Conservation (phyloP, 2,329 filamentous ascomycete genomes). For the Nothopassalora personata region DNA sequence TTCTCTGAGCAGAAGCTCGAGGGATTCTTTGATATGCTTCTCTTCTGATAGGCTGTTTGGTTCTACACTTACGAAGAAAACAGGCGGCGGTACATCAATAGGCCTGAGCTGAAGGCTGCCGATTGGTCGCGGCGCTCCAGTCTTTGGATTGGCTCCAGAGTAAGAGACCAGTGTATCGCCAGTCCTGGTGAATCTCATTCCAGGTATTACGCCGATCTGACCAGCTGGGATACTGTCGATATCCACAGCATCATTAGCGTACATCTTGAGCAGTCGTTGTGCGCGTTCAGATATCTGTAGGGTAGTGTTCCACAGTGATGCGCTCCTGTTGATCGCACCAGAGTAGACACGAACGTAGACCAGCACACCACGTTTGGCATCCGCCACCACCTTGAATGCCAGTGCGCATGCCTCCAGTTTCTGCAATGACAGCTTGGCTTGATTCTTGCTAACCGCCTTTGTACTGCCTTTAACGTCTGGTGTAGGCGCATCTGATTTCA, state of each 20-base stretch:
- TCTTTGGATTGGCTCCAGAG: slow-evolving; percentile 54
- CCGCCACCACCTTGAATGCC: slow-evolving; percentile 91
- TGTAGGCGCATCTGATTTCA: slow-evolving; percentile 13
- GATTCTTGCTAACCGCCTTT: slow-evolving; percentile 39
- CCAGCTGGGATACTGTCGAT: slow-evolving; percentile 74
- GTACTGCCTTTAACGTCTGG: slow-evolving; percentile 33
- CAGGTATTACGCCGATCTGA: slow-evolving; percentile 89
- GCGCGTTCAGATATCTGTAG: slow-evolving; percentile 73
- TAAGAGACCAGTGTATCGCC: slow-evolving; percentile 86
- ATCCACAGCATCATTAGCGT: slow-evolving; percentile 79
- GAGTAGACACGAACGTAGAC: slow-evolving; percentile 92
- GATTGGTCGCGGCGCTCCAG: slow-evolving; percentile 62
- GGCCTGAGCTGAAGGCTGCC: slow-evolving; percentile 76
- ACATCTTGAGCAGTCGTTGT: slow-evolving; percentile 79
- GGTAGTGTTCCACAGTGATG: slow-evolving; percentile 80
- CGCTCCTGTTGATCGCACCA: slow-evolving; percentile 68
- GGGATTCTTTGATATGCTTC: slow-evolving; percentile 68
- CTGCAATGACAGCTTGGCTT: slow-evolving; percentile 37
- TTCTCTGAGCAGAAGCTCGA: slow-evolving; percentile 77
- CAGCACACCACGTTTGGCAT: slow-evolving; percentile 76
- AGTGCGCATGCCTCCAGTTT: slow-evolving; percentile 66
- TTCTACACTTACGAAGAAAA: slow-evolving; percentile 94
- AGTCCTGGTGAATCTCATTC: slow-evolving; percentile 84
- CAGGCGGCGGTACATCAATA: slow-evolving; percentile 83
- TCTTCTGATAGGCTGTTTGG: slow-evolving; percentile 71